Evolutionary conservation across 1,284 basidiomycete genomes (phyloP), one percentile per base, ranked within the genome.

Genomic region (Schizopora paradoxa): DNA sequence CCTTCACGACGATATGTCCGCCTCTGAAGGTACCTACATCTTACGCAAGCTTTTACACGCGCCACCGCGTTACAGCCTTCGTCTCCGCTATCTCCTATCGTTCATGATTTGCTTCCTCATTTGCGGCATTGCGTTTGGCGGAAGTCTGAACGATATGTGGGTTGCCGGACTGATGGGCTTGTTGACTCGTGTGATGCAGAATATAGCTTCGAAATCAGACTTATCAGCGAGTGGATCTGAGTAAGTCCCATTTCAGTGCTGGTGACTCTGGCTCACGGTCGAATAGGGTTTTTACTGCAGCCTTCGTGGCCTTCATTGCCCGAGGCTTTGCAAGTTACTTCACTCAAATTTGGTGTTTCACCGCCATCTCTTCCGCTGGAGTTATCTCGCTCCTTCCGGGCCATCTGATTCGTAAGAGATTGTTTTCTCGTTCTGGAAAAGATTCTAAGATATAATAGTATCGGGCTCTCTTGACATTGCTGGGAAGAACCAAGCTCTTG

Each of bases 151-250:
- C 40, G 91, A 93, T 56, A 87, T 89, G 73, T 79, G 84, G 68
- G 75, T 91, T 42, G 80, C 85, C 50, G 90, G 86, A 2, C 61
- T 70, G 2, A 77, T 82, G 26, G 87, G 85, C 0, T 74, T 80
- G 39, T 56, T 82, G 39, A 64, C 92, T 34, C 76, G 76, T 39
- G 71, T 77, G 56, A 70, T 92, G 54, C 87, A 91, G 56, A 73
- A 70, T 47, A 79, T 87, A 3, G 86, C 83, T 8, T 70, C 76
- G 18, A 86, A 84, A 60, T 87, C 82, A 56, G 72, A 81, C 1
- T 69, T 90, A 60, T 91, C 91, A 60, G 86, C 86, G 25, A 91
- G 90, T 58, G 87, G 93, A 38, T 93, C 92, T 53, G 90, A 93
- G 89, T 90, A 58, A 63, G 86, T 40, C 16, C 32, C 21, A 27